Base-by-base conservation (phyloP, 2,329 filamentous ascomycete genomes). In the Cercospora sp. region DNA sequence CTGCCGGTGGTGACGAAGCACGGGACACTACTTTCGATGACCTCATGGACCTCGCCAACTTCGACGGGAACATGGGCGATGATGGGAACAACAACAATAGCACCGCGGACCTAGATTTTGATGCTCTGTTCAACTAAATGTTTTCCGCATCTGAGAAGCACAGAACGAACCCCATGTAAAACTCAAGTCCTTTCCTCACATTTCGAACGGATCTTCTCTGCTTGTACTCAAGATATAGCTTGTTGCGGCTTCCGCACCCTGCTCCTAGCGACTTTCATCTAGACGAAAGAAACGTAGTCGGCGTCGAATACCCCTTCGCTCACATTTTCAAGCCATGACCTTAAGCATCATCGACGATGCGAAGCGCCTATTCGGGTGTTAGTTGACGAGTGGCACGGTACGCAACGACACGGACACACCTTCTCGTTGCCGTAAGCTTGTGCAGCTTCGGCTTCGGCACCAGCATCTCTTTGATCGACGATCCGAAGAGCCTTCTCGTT, bases 11-110 rank as follows among this genome's bases (percentile, higher is more conserved):
- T 7, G 72, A 67, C 10, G 71, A 73, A 58, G 69, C 71, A 55
- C 63, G 67, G 3, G 75, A 77, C 30, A 70, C 66, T 16, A 72
- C 72, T 1, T 79, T 80, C 61, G 77, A 79, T 60, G 78, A 79
- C 55, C 62, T 79, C 5, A 75, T 80, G 74, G 74, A 79, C 58
- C 75, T 77, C 60, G 73, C 72, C 20, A 73, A 77, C 48, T 78
- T 79, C 66, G 74, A 75, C 39, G 74, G 69, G 5, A 70, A 68
- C 30, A 68, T 67, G 23, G 69, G 66, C 45, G 67, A 59, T 18
- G 68, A 36, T 18, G 31, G 63, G 30, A 67, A 67, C 30, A 59
- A 67, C 30, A 59, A 59, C 55, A 59, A 59, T 16, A 36, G 9
- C 55, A 58, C 60, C 10, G 66, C 60, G 28, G 60, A 62, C 18